phyloP scores from a whole-genome alignment of 371 early-diverging fungal species.

The Choanephora cucurbitarum region DNA sequence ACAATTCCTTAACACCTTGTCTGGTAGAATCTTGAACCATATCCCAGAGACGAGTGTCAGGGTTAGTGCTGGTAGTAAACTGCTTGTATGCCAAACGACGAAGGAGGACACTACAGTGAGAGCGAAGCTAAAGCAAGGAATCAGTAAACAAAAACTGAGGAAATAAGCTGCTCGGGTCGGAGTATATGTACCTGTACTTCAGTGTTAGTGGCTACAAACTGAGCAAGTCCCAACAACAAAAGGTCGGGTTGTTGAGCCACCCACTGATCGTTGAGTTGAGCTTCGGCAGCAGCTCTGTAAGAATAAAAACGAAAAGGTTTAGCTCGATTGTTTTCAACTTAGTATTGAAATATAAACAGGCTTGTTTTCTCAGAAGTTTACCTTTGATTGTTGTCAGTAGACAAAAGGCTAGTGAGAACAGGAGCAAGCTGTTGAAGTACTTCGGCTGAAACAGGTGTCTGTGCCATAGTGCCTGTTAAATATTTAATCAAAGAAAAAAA shows the following conservation, averaged over 20 bases:
- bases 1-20: constrained; percentile 64
- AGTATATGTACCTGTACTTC: constrained; percentile 52
- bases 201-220: constrained; percentile 55
- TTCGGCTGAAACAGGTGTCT: constrained; percentile 55
- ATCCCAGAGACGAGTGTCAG: constrained; percentile 71
- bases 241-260: constrained; percentile 68
- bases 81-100: constrained; percentile 84
- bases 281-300: constrained; percentile 70
- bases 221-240: constrained; percentile 68
- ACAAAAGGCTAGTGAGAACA: constrained; percentile 59
- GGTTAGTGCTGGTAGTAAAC: constrained; percentile 45
- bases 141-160: background rate
- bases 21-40: constrained; percentile 66
- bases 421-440: constrained; percentile 61
- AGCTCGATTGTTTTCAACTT: too few species aligned
- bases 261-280: constrained; percentile 74
- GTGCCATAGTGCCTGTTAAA: constrained; percentile 37
- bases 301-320: too few species aligned
- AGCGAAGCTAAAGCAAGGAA: constrained; percentile 67
- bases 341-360: background rate
- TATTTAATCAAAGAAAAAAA: constrained; percentile 9
- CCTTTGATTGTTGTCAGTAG: constrained; percentile 60
- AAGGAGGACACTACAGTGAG: constrained; percentile 85
- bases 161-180: constrained; percentile 4
- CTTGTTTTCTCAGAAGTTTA: constrained; percentile 7